Conservation (phyloP, 164 flowering plant species). For the Magnolia officinalis region DNA sequence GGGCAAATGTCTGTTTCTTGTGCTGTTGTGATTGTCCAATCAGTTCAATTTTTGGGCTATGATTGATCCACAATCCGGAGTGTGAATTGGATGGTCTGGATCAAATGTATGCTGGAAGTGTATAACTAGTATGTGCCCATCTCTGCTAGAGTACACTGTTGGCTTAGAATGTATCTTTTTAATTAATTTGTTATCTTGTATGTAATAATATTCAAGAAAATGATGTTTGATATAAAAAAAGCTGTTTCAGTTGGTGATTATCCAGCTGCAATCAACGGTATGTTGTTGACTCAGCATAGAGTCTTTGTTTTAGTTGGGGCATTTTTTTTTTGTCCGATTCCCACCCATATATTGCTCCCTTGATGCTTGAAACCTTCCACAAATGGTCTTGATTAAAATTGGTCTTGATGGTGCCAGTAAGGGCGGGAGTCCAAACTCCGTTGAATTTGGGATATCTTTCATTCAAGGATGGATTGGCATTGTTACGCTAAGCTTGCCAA, state of each 20-base stretch:
- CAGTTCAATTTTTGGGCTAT: not conserved
- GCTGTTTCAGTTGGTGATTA: not conserved
- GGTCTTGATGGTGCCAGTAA: not conserved
- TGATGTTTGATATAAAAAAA: not conserved
- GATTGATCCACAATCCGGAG: not conserved
- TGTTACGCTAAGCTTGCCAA: not conserved
- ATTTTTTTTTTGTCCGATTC: not conserved
- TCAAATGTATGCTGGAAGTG: not conserved
- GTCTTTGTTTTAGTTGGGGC: not conserved
- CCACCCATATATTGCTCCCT: not conserved
- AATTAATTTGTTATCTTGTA: not conserved
- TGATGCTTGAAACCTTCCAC: not conserved
- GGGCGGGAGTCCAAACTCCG: too few species aligned
- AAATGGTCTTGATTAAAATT: not conserved
- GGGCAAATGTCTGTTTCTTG: not conserved
- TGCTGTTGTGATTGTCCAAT: not conserved
- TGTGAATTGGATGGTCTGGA: not conserved
- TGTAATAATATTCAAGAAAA: not conserved
- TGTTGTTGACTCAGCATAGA: not conserved
- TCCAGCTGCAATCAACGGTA: not conserved
- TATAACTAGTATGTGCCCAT: too few species aligned
- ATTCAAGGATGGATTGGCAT: not conserved
- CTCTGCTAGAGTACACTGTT: not conserved
- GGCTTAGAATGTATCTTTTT: not conserved
- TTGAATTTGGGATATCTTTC: not conserved